Percentiles rank a stretch among this genome's conserved stretches.
Conservation (phyloP, 371 early-diverging fungal genomes). For the Gilbertella persicaria region DNA sequence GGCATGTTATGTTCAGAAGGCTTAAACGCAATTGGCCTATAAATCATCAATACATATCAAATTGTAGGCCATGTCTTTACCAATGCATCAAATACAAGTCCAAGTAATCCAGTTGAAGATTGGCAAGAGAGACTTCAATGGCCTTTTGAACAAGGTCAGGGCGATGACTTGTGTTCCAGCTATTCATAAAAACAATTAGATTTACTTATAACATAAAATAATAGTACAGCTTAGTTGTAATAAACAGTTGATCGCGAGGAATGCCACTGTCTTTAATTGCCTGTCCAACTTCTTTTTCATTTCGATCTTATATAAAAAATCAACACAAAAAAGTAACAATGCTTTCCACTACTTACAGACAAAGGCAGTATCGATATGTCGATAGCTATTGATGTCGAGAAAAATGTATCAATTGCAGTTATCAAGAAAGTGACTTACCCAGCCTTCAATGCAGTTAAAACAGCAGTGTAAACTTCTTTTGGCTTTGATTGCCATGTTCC, state of each 20-base stretch:
- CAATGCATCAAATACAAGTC: slow-evolving; percentile 69
- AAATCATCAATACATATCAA: not conserved
- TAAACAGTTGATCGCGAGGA: slow-evolving; percentile 54
- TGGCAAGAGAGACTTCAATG: slow-evolving; percentile 50
- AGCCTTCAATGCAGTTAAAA: slow-evolving; percentile 35
- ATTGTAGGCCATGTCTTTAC: slow-evolving; percentile 34
- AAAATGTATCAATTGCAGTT: not conserved
- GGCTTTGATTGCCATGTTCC: slow-evolving; percentile 56
- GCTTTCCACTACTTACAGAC: slow-evolving; percentile 24
- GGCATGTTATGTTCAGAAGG: slow-evolving; percentile 21
- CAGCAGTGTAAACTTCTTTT: slow-evolving; percentile 39
- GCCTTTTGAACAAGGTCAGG: slow-evolving; percentile 50
- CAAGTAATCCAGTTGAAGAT: slow-evolving; percentile 66
- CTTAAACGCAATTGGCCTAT: slow-evolving; percentile 41
- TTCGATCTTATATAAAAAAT: too few relatives aligned
- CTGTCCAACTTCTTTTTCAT: slow-evolving; percentile 63
- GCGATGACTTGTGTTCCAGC: slow-evolving; percentile 65
- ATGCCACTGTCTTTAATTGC: slow-evolving; percentile 44
- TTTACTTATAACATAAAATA: not conserved
- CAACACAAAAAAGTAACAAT: not conserved
- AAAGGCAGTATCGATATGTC: slow-evolving; percentile 60
- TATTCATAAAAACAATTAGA: slow-evolving; percentile 29
- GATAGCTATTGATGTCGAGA: slow-evolving; percentile 23
- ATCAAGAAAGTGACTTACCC: slow-evolving; percentile 31
- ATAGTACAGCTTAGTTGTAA: slow-evolving; percentile 52